Conservation (phyloP, 805 yeast genomes). For the Torulaspora quercuum region DNA sequence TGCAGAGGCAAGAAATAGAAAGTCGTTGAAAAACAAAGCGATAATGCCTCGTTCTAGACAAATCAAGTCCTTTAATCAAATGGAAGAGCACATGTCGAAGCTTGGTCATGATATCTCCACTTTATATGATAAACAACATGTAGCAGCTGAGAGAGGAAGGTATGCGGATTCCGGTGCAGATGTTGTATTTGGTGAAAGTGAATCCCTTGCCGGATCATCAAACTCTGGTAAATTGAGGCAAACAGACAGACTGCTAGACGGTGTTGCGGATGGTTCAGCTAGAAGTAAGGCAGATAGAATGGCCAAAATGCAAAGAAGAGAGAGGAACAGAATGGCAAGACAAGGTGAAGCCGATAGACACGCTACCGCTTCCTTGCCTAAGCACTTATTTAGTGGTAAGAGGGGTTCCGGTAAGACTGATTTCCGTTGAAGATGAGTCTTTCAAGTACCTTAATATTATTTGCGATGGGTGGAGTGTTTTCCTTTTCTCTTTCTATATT, state of each 20-base stretch:
- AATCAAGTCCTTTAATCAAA: constrained; percentile 65
- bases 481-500: too few relatives aligned
- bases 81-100: constrained; percentile 86
- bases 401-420: constrained; percentile 93
- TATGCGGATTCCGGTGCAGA: constrained; percentile 69
- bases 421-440: constrained; percentile 54
- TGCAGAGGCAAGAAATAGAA: constrained; percentile 80
- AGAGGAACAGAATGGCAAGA: constrained; percentile 86
- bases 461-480: constrained; percentile 2
- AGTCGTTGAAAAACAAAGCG: constrained; percentile 80
- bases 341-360: constrained; percentile 97
- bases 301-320: constrained; percentile 87
- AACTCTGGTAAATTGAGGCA: constrained; percentile 50
- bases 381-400: constrained; percentile 94
- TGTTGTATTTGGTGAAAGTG: constrained; percentile 56
- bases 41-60: constrained; percentile 87
- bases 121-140: constrained; percentile 51
- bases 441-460: neutral
- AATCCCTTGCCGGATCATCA: constrained; percentile 34
- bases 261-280: constrained; percentile 75
- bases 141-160: constrained; percentile 39
- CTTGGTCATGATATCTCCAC: constrained; percentile 83
- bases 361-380: constrained; percentile 76
- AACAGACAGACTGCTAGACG: constrained; percentile 79
- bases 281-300: constrained; percentile 83